These are phyloP conservation scores for Patellifolia procumbens DNA, from an alignment of 179 eudicot genomes.

Conservation along the genomic window DNA sequence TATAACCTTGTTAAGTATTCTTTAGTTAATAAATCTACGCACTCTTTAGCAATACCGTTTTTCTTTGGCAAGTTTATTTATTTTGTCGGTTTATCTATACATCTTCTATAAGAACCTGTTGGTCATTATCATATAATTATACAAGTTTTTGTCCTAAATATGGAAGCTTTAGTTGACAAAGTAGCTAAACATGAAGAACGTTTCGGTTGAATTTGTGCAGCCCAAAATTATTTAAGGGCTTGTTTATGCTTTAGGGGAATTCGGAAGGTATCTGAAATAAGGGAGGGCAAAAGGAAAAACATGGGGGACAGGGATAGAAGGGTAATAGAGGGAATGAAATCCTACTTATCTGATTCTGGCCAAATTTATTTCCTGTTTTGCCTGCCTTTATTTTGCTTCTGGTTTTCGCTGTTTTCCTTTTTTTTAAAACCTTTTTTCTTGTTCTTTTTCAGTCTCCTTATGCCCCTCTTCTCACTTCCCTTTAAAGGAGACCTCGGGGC, in stretches of 20 bases:
- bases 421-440: neutral
- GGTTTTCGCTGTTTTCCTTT: neutral
- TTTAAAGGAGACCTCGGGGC: neutral
- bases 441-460: neutral
- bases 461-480: neutral
- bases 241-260: constrained; percentile 3
- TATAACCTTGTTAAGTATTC: neutral
- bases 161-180: neutral
- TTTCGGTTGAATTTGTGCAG: neutral
- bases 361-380: neutral
- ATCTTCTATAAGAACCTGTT: neutral
- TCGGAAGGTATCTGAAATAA: neutral
- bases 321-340: neutral
- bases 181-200: neutral
- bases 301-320: neutral
- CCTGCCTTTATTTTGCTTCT: constrained; percentile 10
- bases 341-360: neutral
- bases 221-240: neutral
- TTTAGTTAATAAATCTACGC: no score
- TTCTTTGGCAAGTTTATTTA: neutral
- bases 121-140: neutral
- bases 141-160: neutral
- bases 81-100: neutral
- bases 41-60: neutral
- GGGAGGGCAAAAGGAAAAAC: neutral